phyloP scores from a whole-genome alignment of 2,329 filamentous ascomycete genomes.

The Botrytis fragariae region DNA sequence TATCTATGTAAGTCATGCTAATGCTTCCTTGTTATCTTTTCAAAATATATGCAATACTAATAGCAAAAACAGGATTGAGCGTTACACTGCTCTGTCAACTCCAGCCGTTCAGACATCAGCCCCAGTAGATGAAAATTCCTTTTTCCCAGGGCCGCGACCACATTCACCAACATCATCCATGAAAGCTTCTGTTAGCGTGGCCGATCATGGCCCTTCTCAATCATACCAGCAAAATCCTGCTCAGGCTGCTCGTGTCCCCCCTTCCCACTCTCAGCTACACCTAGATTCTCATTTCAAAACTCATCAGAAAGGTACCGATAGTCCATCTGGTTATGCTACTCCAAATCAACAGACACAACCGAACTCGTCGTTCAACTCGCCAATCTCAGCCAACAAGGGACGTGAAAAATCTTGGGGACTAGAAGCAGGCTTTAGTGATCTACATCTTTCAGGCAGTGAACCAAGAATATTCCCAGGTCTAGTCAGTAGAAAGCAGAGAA shows the following conservation, averaged over 20 bases:
- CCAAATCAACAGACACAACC: slow-evolving; percentile 17
- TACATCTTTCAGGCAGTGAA: slow-evolving; percentile 57
- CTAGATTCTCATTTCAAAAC: slow-evolving; percentile 23
- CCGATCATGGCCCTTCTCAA: slow-evolving; percentile 22
- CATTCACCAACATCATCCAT: slow-evolving; percentile 38
- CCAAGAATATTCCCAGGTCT: slow-evolving; percentile 72
- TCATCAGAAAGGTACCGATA: slow-evolving; percentile 24
- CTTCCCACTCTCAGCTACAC: slow-evolving; percentile 31
- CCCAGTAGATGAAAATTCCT: slow-evolving; percentile 33
- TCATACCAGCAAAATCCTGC: slow-evolving; percentile 37
- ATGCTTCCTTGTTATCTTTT: neutral
- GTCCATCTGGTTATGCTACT: slow-evolving; percentile 22
- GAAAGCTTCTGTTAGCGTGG: slow-evolving; percentile 31
- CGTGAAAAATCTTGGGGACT: slow-evolving; percentile 42
- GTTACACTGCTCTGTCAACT: slow-evolving; percentile 35
- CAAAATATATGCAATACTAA: slow-evolving; percentile 19
- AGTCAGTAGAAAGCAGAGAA: slow-evolving; percentile 44
- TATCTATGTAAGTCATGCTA: slow-evolving; percentile 65
- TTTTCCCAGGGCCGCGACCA: slow-evolving; percentile 30
- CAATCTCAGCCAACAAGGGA: slow-evolving; percentile 28
- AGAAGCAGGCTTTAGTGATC: slow-evolving; percentile 42
- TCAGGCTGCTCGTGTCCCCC: slow-evolving; percentile 37
- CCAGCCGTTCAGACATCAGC: slow-evolving; percentile 20
- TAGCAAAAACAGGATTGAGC: slow-evolving; percentile 36
- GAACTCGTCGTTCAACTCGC: slow-evolving; percentile 22